A percentile compares a stretch with the other conserved stretches of the same genome.
Conservation (phyloP, 164 flowering plant species). For the Umbellularia californica region DNA sequence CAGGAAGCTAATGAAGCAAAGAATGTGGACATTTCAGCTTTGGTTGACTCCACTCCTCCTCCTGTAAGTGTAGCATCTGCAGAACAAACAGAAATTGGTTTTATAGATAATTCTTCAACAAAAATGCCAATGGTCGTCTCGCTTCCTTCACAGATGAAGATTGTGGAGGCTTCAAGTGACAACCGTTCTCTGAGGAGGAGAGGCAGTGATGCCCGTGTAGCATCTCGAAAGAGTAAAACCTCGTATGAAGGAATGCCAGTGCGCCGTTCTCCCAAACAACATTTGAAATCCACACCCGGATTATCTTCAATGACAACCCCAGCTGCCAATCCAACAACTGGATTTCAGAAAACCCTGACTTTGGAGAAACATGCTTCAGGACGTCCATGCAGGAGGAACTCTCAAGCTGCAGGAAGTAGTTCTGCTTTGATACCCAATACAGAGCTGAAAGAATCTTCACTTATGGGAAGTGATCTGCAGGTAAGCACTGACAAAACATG, state of each 20-base stretch:
- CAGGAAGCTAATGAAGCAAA: slow-evolving; percentile 13
- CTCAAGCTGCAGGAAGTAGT: not conserved
- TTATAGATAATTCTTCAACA: not conserved
- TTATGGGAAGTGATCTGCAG: not conserved
- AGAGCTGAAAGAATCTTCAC: not conserved
- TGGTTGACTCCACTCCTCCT: not conserved
- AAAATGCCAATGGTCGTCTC: slow-evolving; percentile 12
- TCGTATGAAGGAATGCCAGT: slow-evolving; percentile 12
- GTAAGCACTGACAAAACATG: not conserved
- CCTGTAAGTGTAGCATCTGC: not conserved
- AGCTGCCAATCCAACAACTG: slow-evolving; percentile 9
- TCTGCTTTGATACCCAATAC: slow-evolving; percentile 1
- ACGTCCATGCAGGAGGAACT: not conserved
- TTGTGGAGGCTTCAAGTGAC: slow-evolving; percentile 4
- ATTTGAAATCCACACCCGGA: not conserved
- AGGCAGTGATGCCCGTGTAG: slow-evolving; percentile 8
- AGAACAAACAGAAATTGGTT: not conserved
- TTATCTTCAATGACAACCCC: slow-evolving; percentile 12
- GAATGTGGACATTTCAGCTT: slow-evolving; percentile 1
- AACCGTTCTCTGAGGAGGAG: slow-evolving; percentile 11
- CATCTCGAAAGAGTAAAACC: slow-evolving; percentile 3
- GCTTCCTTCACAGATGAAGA: slow-evolving; percentile 21
- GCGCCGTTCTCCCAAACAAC: slow-evolving; percentile 10
- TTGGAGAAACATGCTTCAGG: slow-evolving; percentile 5
- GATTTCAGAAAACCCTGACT: slow-evolving; percentile 7